Conservation (phyloP, 1,284 basidiomycete genomes). For the Nidula niveotomentosa region DNA sequence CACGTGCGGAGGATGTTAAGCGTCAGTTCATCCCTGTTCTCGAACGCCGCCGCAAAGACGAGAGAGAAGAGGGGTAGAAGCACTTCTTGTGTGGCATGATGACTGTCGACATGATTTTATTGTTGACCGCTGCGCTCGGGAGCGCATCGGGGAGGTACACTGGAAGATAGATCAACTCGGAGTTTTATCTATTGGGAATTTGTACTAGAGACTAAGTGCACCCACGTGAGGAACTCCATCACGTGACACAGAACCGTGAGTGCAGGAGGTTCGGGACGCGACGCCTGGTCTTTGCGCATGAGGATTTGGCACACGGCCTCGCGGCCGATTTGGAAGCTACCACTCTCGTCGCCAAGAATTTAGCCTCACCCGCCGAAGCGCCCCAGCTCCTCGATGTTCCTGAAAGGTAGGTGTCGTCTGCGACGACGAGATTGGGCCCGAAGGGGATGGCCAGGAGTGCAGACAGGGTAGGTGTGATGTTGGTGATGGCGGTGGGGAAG, state of each 20-base stretch:
- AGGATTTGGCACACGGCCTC: slow-evolving; percentile 70
- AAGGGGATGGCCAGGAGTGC: slow-evolving; percentile 52
- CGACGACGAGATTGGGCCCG: slow-evolving; percentile 52
- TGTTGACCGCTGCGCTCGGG: slow-evolving; percentile 12
- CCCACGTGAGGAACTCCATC: slow-evolving; percentile 59
- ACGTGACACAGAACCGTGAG: slow-evolving; percentile 52
- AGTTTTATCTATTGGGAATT: too few relatives aligned
- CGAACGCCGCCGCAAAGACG: slow-evolving; percentile 72
- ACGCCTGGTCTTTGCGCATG: slow-evolving; percentile 50
- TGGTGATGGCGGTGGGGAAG: slow-evolving; percentile 56
- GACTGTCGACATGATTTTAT: slow-evolving; percentile 19
- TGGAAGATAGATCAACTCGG: not conserved
- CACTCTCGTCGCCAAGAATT: slow-evolving; percentile 81
- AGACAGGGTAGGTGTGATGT: slow-evolving; percentile 51
- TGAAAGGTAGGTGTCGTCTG: slow-evolving; percentile 76
- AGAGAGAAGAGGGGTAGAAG: slow-evolving; percentile 66
- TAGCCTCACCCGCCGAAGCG: slow-evolving; percentile 81
- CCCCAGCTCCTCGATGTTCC: slow-evolving; percentile 55
- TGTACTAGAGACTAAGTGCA: too few relatives aligned
- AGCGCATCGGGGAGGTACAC: slow-evolving; percentile 58
- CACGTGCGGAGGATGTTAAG: slow-evolving; percentile 52
- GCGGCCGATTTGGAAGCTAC: slow-evolving; percentile 73
- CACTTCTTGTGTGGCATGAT: slow-evolving; percentile 63
- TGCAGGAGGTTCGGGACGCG: slow-evolving; percentile 36
- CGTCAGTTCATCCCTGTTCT: slow-evolving; percentile 59